Conservation (phyloP, 768 basidiomycete genomes). For the Albatrellus ellisii region DNA sequence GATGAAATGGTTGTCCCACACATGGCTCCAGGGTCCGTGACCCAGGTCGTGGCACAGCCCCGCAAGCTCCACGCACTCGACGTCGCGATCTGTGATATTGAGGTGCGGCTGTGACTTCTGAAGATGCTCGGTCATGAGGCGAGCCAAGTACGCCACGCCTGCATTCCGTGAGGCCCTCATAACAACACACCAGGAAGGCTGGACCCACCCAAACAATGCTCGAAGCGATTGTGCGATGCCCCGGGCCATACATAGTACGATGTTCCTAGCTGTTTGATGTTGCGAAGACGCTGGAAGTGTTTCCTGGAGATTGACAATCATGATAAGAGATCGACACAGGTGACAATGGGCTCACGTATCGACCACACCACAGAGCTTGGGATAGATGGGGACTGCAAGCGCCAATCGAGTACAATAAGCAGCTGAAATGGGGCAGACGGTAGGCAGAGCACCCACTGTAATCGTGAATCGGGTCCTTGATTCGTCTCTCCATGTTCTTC, state of each 20-base stretch:
- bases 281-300: conserved; percentile 67
- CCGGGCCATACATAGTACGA: conserved; percentile 67
- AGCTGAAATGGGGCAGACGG: no score
- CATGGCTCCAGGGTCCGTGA: conserved; percentile 79
- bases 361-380: conserved; percentile 36
- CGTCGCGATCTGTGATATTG: conserved; percentile 54
- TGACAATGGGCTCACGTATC: conserved; percentile 45
- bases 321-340: no score
- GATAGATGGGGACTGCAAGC: conserved; percentile 21
- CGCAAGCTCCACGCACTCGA: conserved; percentile 67
- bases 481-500: neutral
- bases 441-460: neutral
- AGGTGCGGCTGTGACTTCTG: conserved; percentile 45
- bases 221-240: conserved; percentile 72
- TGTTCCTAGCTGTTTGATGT: conserved; percentile 72
- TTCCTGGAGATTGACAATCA: conserved; percentile 24
- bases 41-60: conserved; percentile 80
- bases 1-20: conserved; percentile 70
- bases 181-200: neutral
- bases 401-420: neutral
- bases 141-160: conserved; percentile 71
- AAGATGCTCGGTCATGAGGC: conserved; percentile 46
- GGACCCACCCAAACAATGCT: conserved; percentile 61
- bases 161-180: conserved; percentile 1
- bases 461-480: neutral